Conservation (phyloP, 371 early-diverging fungal species). For the Mortierella sp. region DNA sequence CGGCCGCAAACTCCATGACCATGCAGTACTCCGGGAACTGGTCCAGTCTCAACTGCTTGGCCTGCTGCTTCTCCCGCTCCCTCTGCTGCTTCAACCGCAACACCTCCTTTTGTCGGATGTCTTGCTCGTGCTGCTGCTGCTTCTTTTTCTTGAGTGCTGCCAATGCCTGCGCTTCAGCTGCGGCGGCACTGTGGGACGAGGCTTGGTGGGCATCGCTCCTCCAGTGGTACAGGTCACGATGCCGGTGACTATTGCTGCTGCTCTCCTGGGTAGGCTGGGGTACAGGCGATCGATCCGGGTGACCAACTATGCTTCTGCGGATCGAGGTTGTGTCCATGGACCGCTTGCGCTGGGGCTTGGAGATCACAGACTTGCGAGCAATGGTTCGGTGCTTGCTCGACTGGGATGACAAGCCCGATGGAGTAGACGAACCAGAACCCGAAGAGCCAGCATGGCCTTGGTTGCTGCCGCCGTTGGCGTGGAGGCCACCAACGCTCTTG, state of each 20-base stretch:
- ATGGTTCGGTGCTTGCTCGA: slow-evolving; percentile 10
- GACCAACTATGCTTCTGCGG: neutral
- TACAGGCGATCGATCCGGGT: neutral
- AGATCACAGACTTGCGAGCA: slow-evolving; percentile 6
- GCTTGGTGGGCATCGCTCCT: neutral
- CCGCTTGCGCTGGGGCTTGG: slow-evolving; percentile 13
- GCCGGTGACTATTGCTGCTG: neutral
- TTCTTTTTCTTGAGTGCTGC: slow-evolving; percentile 17
- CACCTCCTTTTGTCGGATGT: slow-evolving; percentile 21
- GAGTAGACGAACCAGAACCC: no score
- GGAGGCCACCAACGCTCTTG: slow-evolving; percentile 60
- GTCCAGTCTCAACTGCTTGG: slow-evolving; percentile 26
- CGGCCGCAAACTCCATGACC: slow-evolving; percentile 92
- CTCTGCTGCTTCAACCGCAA: slow-evolving; percentile 33
- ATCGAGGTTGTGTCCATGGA: slow-evolving; percentile 19
- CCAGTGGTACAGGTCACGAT: neutral
- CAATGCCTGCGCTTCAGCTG: slow-evolving; percentile 3
- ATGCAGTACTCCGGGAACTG: slow-evolving; percentile 64
- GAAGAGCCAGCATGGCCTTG: slow-evolving; percentile 67
- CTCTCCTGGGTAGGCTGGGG: neutral
- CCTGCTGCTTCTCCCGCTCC: slow-evolving; percentile 22
- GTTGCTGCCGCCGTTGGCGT: slow-evolving; percentile 63
- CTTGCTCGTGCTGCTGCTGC: slow-evolving; percentile 33
- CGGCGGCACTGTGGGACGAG: neutral
- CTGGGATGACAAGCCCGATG: neutral